Evolutionary conservation across 23 red algal genomes (phyloP), one percentile per base, ranked within the genome.

Genomic region (Gracilaria gracilis): DNA sequence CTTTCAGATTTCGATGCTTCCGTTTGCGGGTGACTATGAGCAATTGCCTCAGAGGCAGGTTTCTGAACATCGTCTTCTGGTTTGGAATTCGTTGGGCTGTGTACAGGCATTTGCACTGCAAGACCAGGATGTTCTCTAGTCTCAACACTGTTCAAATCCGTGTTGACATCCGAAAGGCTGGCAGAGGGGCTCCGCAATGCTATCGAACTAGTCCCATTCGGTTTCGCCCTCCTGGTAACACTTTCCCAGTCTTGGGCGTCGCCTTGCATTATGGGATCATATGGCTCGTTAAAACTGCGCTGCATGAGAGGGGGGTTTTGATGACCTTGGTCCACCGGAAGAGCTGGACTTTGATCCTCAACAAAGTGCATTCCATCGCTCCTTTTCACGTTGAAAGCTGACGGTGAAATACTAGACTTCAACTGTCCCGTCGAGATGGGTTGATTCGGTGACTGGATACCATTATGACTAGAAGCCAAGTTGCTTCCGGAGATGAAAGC

Each of bases 221-320:
- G 20, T 76, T 70, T 49, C 23, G 84, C 24, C 49, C 72, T 76
- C 21, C 84, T 50, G 53, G 15, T 74, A 1, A 87, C 84, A 33
- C 62, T 46, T 74, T 87, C 84, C 84, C 84, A 87, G 31, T 67
- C 66, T 40, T 75, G 66, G 3, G 39, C 47, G 32, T 87, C 84
- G 36, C 49, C 51, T 11, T 39, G 64, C 15, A 54, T 65, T 12
- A 76, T 73, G 2, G 46, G 33, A 47, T 87, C 84, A 75, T 87
- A 87, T 38, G 84, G n/a, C 21, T 57, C 67, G 42, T 21, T 46
- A 16, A 87, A 51, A 33, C 34, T 46, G 5, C 72, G 72, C 36
- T 77, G 72, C n/a, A 77, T 24, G 14, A 50, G 21, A 36, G 7
- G 32, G 16, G 27, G 72, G 50, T 77, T 77, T 14, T 46, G 72